A percentile compares a stretch with the other conserved stretches of the same genome.
Evolutionary conservation across 208 protist species (phyloP).

Genomic region (Herpetomonas tarakana): DNA sequence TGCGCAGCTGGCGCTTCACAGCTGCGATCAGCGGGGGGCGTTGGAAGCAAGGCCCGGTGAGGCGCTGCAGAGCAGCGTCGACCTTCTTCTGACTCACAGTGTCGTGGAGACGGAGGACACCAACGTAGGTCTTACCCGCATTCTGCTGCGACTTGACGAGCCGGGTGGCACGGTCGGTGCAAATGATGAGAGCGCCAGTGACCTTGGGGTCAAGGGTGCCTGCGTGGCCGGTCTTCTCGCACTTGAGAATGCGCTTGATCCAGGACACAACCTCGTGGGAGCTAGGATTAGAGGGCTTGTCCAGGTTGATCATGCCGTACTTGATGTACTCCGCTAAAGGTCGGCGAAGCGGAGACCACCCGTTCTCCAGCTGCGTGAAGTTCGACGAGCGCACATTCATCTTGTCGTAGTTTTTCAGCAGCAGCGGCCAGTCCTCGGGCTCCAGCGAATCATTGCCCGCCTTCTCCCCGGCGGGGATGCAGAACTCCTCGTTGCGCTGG

Average conservation of each 20-base stretch:
- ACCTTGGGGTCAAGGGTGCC: conserved; percentile 99
- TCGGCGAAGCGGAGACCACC: conserved; percentile 97
- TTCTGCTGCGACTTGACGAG: conserved; percentile 99
- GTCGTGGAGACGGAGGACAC: conserved; percentile 96
- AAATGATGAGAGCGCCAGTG: conserved; percentile 99
- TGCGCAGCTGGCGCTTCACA: conserved; percentile 97
- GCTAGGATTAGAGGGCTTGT: conserved; percentile 99
- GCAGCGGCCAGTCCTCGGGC: conserved; percentile 96
- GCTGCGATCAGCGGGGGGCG: conserved; percentile 98
- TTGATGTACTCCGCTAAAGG: conserved; percentile 97
- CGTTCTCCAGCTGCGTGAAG: conserved; percentile 97
- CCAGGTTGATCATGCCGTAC: conserved; percentile 99
- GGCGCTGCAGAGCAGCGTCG: conserved; percentile 92
- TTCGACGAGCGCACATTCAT: conserved; percentile 97
- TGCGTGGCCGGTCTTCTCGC: conserved; percentile 99
- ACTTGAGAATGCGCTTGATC: conserved; percentile 98
- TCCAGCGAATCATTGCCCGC: conserved; percentile 64
- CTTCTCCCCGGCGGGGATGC: conserved; percentile 59
- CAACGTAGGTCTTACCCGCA: conserved; percentile 99
- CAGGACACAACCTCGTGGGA: conserved; percentile 99
- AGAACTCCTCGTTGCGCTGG: conserved; percentile 76
- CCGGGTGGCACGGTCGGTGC: conserved; percentile 98
- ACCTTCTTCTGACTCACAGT: conserved; percentile 89
- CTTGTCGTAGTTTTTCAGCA: conserved; percentile 99
- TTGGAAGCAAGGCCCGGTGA: conserved; percentile 99